phyloP scores from a whole-genome alignment of 2,329 filamentous ascomycete genomes.

The Apiospora koreana region DNA sequence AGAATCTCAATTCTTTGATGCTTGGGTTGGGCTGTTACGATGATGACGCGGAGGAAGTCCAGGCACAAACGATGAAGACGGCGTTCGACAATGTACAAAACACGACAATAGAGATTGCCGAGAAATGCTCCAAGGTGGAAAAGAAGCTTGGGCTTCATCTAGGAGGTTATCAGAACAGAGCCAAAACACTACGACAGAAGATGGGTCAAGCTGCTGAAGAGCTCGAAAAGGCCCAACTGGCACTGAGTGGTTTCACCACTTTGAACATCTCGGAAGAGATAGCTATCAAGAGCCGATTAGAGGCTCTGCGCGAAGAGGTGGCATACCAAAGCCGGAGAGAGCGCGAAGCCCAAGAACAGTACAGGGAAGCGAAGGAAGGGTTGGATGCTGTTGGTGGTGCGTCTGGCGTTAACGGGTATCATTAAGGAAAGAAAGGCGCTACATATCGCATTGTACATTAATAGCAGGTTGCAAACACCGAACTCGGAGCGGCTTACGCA shows the following conservation, averaged over 20 bases:
- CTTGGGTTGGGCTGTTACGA: conserved; percentile 81
- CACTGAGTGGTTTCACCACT: conserved; percentile 73
- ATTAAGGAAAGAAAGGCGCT: background rate
- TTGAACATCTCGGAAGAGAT: conserved; percentile 79
- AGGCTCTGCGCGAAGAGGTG: conserved; percentile 79
- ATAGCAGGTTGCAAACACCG: background rate
- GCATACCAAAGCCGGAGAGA: conserved; percentile 78
- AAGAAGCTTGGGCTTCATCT: conserved; percentile 89
- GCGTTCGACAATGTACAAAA: conserved; percentile 81
- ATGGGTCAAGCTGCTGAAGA: conserved; percentile 74
- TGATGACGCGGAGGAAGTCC: conserved; percentile 73
- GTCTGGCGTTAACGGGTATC: conserved; percentile 37
- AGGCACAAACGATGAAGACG: conserved; percentile 61
- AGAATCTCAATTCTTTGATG: conserved; percentile 59
- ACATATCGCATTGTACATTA: background rate
- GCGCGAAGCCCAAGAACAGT: conserved; percentile 87
- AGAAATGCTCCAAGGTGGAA: conserved; percentile 83
- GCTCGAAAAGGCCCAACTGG: conserved; percentile 70
- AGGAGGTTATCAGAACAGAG: conserved; percentile 86
- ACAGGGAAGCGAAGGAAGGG: conserved; percentile 76
- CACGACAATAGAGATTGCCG: conserved; percentile 71
- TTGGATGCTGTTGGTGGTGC: conserved; percentile 57
- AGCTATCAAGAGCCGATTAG: conserved; percentile 71
- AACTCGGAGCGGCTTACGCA: background rate
- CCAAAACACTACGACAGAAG: conserved; percentile 78